A percentile compares a stretch with the other conserved stretches of the same genome.
Conservation (phyloP, 2,329 filamentous ascomycete genomes). For the Magnaporthiopsis incrustans region DNA sequence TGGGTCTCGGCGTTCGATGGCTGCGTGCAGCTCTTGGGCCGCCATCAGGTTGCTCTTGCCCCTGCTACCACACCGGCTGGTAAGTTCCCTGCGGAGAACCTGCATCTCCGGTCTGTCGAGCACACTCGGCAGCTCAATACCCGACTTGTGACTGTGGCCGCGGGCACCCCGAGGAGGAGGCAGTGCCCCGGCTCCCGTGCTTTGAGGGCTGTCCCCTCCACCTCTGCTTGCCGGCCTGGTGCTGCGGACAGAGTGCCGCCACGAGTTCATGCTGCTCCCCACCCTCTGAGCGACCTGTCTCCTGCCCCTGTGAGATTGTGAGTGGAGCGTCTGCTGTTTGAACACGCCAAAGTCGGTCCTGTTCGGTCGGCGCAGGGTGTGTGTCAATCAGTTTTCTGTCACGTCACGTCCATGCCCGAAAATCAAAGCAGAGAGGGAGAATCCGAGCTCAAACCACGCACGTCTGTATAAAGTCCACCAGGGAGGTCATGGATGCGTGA, state of each 20-base stretch:
- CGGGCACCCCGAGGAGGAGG: too few relatives aligned
- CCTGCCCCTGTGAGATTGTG: background rate
- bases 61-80: background rate
- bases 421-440: too few relatives aligned
- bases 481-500: conserved; percentile 7
- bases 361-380: background rate
- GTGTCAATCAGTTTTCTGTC: background rate
- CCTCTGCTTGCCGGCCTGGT: too few relatives aligned
- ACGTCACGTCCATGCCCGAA: too few relatives aligned
- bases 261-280: background rate
- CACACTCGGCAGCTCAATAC: conserved; percentile 2
- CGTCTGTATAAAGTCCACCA: conserved; percentile 10
- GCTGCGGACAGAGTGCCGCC: background rate
- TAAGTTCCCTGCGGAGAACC: conserved; percentile 3
- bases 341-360: conserved; percentile 1
- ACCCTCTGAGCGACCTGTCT: background rate
- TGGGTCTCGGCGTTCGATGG: conserved; percentile 16
- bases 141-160: background rate
- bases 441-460: background rate
- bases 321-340: background rate
- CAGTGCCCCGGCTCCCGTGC: too few relatives aligned
- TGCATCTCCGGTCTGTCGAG: conserved; percentile 6
- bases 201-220: too few relatives aligned
- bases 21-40: conserved; percentile 16
- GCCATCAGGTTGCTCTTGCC: conserved; percentile 9